phyloP scores from a whole-genome alignment of 108 stramenopile species.

The Skeletonema potamos region DNA sequence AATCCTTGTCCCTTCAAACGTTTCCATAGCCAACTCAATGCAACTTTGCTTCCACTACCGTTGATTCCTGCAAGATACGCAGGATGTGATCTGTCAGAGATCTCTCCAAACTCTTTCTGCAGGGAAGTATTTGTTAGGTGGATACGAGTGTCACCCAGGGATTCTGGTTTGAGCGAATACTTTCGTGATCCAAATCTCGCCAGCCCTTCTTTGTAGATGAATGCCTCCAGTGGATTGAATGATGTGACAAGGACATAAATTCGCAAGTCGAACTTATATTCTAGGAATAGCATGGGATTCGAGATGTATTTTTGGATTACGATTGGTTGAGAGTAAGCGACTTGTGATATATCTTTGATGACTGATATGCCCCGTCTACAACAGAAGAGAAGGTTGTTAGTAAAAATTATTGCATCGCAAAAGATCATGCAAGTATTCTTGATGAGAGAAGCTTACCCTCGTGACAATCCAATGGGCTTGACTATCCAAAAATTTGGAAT shows the following conservation, averaged over 20 bases:
- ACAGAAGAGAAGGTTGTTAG: not conserved
- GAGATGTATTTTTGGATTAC: constrained; percentile 81
- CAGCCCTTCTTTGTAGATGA: constrained; percentile 81
- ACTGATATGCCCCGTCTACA: constrained; percentile 77
- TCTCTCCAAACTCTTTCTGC: constrained; percentile 65
- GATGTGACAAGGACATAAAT: constrained; percentile 88
- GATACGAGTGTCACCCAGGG: constrained; percentile 31
- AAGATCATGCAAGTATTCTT: not conserved
- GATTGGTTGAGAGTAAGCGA: constrained; percentile 62
- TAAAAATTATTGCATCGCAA: not conserved
- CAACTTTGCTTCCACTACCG: constrained; percentile 38
- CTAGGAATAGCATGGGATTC: constrained; percentile 78
- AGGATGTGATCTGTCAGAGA: constrained; percentile 63
- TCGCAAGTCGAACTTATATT: constrained; percentile 86
- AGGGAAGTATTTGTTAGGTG: constrained; percentile 63
- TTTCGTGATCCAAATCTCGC: constrained; percentile 72
- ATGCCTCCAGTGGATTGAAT: constrained; percentile 78
- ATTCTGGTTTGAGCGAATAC: constrained; percentile 57
- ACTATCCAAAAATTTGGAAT: constrained; percentile 67
- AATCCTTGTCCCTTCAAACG: constrained; percentile 32
- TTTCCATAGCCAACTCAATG: constrained; percentile 46
- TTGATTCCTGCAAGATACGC: constrained; percentile 46
- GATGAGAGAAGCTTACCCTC: constrained; percentile 8
- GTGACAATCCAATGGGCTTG: constrained; percentile 78
- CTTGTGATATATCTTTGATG: constrained; percentile 59